Evolutionary conservation across 495 filamentous ascomycete species (phyloP).

Genomic region (Penicillium bialowiezense): DNA sequence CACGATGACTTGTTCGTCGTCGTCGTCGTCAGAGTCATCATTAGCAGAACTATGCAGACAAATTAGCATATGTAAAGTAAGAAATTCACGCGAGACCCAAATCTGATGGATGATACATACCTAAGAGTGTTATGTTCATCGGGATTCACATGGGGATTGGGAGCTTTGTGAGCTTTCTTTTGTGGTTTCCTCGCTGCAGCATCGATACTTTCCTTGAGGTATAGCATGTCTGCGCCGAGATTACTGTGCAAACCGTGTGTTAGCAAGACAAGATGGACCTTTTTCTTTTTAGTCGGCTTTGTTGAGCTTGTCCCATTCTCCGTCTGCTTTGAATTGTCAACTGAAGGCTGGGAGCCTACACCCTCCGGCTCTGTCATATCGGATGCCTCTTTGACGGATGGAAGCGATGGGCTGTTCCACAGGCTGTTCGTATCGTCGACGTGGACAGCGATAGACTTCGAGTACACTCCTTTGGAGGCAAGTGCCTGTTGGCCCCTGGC

Average conservation of each 20-base stretch:
- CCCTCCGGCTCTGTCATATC: conserved; percentile 24
- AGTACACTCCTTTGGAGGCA: conserved; percentile 74
- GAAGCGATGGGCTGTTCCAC: conserved; percentile 87
- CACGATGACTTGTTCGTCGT: conserved; percentile 90
- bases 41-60: neutral
- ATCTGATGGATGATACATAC: neutral
- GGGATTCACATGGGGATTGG: neutral
- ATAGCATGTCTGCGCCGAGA: conserved; percentile 95
- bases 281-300: conserved; percentile 48
- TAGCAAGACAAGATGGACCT: conserved; percentile 84
- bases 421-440: conserved; percentile 85
- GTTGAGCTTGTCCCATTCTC: neutral
- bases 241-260: conserved; percentile 97
- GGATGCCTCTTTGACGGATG: conserved; percentile 53
- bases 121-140: neutral
- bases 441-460: conserved; percentile 67
- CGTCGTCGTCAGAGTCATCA: conserved; percentile 37
- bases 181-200: conserved; percentile 68
- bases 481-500: conserved; percentile 42
- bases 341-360: neutral
- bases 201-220: conserved; percentile 95
- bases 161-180: conserved; percentile 50
- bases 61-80: neutral
- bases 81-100: neutral
- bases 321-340: neutral